Evolutionary conservation across 225 moss, liverwort and hornwort species (phyloP).

Genomic region (Polytrichum commune): DNA sequence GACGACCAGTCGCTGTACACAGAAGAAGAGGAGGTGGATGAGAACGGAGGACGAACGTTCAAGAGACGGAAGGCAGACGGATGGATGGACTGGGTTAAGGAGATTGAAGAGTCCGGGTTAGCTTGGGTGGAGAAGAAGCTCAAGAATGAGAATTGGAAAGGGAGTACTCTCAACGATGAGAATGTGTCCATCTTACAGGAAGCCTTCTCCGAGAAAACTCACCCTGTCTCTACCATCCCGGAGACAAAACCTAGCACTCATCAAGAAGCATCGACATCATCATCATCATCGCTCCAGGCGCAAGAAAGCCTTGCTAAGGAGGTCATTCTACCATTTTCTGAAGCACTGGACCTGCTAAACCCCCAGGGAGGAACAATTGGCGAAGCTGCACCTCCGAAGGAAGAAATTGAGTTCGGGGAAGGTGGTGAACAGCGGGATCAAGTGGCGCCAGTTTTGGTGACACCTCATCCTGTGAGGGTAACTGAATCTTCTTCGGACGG

Average conservation of each 20-base stretch:
- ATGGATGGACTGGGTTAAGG: conserved; percentile 54
- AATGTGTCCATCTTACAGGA: conserved; percentile 55
- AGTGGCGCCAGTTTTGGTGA: no score
- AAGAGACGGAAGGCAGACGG: conserved; percentile 38
- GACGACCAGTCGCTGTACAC: not conserved
- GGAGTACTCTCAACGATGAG: conserved; percentile 29
- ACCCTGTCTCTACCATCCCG: not conserved
- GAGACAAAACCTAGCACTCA: not conserved
- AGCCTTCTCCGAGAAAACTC: conserved; percentile 17
- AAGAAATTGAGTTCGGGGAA: conserved; percentile 13
- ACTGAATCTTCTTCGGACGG: no score
- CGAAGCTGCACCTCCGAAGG: not conserved
- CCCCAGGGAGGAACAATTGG: no score
- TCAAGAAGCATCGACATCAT: conserved; percentile 8
- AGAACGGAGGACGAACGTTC: conserved; percentile 18
- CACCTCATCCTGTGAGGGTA: no score
- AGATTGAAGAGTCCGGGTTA: conserved; percentile 37
- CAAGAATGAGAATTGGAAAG: conserved; percentile 44
- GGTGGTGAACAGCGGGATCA: conserved; percentile 9
- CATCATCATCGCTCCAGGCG: not conserved
- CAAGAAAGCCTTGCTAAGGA: not conserved
- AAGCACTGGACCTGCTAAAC: not conserved
- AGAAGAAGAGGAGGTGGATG: conserved; percentile 1
- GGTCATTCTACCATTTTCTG: not conserved
- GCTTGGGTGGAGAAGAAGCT: conserved; percentile 63